These are phyloP conservation scores for Eucalyptus marginata DNA, from an alignment of 345 rosid genomes.

Conservation along the genomic window DNA sequence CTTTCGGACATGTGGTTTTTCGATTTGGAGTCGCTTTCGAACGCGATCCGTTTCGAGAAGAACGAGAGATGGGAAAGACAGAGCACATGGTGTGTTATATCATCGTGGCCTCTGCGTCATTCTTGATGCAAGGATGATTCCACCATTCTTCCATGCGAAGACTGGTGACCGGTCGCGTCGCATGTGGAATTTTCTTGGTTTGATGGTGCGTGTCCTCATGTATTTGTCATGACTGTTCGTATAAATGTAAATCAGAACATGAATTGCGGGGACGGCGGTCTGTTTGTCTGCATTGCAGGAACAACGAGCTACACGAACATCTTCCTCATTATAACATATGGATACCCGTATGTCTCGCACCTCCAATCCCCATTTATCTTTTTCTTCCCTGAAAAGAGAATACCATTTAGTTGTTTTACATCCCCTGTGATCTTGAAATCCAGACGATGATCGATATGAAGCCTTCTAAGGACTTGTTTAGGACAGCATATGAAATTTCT, in stretches of 20 bases:
- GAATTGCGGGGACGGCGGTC: too few relatives aligned
- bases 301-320: too few relatives aligned
- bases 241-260: background rate
- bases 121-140: background rate
- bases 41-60: background rate
- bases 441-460: too few relatives aligned
- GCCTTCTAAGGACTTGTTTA: too few relatives aligned
- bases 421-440: accelerated
- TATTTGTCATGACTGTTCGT: background rate
- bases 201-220: background rate
- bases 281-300: too few relatives aligned
- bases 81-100: background rate
- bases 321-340: too few relatives aligned
- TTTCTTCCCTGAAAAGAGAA: accelerated
- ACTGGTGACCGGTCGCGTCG: background rate
- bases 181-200: background rate
- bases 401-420: accelerated
- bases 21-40: background rate
- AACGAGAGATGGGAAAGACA: background rate
- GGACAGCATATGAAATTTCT: background rate
- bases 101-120: background rate
- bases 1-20: background rate
- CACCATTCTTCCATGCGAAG: background rate
- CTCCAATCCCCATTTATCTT: too few relatives aligned
- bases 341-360: accelerated